These are phyloP conservation scores for Tarenaya hassleriana DNA, from an alignment of 345 rosid species.

Conservation along the genomic window DNA sequence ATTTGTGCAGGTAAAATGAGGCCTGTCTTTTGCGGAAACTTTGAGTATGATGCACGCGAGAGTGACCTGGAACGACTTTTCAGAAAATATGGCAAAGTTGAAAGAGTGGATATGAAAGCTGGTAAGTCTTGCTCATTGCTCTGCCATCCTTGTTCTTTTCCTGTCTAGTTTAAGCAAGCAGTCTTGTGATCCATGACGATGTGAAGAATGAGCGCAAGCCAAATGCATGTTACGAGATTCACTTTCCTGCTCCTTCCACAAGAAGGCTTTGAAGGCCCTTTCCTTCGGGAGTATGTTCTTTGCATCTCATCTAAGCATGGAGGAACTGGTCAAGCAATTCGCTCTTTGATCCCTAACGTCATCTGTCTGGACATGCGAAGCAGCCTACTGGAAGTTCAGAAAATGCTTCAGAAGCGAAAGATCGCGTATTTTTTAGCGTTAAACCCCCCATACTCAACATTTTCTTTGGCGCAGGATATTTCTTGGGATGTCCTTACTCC, in stretches of 20 bases:
- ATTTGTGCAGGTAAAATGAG: constrained; percentile 43
- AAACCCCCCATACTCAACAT: constrained; percentile 85
- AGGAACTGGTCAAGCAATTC: background rate
- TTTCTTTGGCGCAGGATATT: constrained; percentile 94
- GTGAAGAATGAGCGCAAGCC: constrained; percentile 11
- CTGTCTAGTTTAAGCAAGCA: constrained; percentile 4
- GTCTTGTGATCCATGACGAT: constrained; percentile 7
- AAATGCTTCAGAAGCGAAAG: constrained; percentile 33
- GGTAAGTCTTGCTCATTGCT: constrained; percentile 41
- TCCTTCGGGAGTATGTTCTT: background rate
- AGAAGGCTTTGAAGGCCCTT: background rate
- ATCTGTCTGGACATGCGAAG: background rate
- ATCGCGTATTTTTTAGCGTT: constrained; percentile 33
- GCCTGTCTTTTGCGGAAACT: constrained; percentile 90
- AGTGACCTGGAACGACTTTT: constrained; percentile 82
- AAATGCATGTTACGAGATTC: background rate
- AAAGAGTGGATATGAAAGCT: constrained; percentile 91
- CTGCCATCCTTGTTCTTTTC: background rate
- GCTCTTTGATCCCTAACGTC: background rate
- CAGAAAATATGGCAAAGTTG: constrained; percentile 76
- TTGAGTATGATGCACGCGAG: constrained; percentile 86
- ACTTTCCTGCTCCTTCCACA: background rate
- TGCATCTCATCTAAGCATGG: constrained; percentile 1
- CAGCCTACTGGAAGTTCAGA: constrained; percentile 42
- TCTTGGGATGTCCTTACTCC: constrained; percentile 53